Conservation (phyloP, 106 monocot species). For the Phalaenopsis aphrodite region DNA sequence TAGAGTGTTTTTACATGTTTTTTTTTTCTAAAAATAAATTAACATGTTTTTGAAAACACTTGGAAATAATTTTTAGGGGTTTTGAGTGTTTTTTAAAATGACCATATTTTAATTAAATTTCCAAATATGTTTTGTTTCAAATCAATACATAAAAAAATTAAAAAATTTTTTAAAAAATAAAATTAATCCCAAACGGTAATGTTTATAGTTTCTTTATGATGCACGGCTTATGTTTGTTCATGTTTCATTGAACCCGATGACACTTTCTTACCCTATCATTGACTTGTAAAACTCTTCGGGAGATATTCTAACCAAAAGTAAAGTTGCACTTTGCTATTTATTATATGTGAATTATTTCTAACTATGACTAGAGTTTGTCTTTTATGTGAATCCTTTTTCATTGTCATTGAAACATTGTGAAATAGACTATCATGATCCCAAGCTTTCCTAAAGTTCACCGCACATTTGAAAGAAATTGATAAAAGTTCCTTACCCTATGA, state of each 20-base stretch:
- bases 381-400: neutral
- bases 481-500: slow-evolving; percentile 57
- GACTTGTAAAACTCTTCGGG: neutral
- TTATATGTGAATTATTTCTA: neutral
- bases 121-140: too few species aligned
- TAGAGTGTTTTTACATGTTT: too few species aligned
- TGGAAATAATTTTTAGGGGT: too few species aligned
- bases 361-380: neutral
- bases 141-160: too few species aligned
- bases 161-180: too few species aligned
- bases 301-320: neutral
- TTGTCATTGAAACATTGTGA: neutral
- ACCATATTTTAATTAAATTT: too few species aligned
- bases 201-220: neutral
- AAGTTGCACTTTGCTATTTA: neutral
- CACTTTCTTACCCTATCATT: neutral
- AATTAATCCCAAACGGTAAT: neutral
- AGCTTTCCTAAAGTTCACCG: neutral
- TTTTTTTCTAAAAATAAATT: too few species aligned
- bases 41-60: too few species aligned
- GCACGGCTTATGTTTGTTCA: neutral
- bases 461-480: neutral
- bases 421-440: neutral
- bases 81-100: too few species aligned
- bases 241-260: neutral